Percentiles rank a stretch among this genome's conserved stretches.
Evolutionary conservation across 2,329 filamentous ascomycete genomes (phyloP).

Genomic region (Epichloe scottii): DNA sequence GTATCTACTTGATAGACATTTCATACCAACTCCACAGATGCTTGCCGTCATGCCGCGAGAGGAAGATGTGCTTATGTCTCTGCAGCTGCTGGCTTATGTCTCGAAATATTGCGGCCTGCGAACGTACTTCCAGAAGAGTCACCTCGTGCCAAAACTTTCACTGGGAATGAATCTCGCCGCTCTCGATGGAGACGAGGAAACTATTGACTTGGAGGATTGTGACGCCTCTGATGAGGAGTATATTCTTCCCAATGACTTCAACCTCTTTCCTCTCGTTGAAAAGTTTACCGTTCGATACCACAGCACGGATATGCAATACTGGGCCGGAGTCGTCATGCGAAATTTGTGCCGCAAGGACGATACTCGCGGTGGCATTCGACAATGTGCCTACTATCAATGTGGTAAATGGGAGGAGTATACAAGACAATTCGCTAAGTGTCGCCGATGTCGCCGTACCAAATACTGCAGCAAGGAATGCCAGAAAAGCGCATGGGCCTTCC

Average conservation of each 20-base stretch:
- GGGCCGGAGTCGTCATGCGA: constrained; percentile 97
- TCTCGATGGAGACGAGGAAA: constrained; percentile 56
- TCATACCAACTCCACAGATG: constrained; percentile 58
- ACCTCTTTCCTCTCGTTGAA: constrained; percentile 95
- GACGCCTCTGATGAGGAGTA: constrained; percentile 74
- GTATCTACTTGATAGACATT: constrained; percentile 64
- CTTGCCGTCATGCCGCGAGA: constrained; percentile 89
- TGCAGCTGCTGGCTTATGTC: constrained; percentile 92
- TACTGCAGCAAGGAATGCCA: constrained; percentile 99
- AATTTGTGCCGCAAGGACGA: constrained; percentile 98
- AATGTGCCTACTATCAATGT: constrained; percentile 96
- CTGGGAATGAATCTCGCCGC: constrained; percentile 75
- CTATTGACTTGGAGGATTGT: constrained; percentile 25
- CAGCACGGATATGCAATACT: constrained; percentile 97
- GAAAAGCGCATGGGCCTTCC: constrained; percentile 96
- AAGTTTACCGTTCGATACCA: constrained; percentile 96
- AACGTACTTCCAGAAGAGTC: constrained; percentile 89
- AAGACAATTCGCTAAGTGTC: constrained; percentile 94
- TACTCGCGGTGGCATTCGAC: constrained; percentile 80
- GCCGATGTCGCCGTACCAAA: constrained; percentile 89
- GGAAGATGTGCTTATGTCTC: constrained; percentile 94
- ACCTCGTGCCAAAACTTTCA: constrained; percentile 82
- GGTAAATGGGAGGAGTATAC: constrained; percentile 98
- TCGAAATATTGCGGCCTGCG: constrained; percentile 97
- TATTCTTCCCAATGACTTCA: constrained; percentile 83